Base-by-base conservation (phyloP, 1,139 yeast genomes). In the Suhomyces bokatorum region DNA sequence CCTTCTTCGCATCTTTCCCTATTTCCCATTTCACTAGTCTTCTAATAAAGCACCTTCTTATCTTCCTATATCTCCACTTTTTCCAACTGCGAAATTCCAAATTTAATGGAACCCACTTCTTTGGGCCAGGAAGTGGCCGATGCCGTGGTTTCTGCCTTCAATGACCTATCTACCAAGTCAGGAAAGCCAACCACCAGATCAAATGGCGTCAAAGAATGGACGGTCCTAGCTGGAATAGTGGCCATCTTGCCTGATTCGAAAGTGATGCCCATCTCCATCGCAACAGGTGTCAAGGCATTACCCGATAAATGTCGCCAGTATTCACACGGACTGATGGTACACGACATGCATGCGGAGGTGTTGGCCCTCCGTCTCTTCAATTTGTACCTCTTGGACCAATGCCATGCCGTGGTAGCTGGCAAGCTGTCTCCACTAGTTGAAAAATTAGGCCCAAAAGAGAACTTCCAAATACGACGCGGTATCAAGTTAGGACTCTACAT, bases 281-380 rank as follows among this genome's bases (percentile, higher is more conserved):
- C 95, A 0, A 89, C 97, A 0, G 99, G 99, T 0, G 87, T 89
- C 42, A 93, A 93, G 60, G 78, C 88, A 0, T 57, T 77, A 22
- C 93, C 97, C 0, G 80, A 85, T 53, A 60, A 56, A 7, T 58
- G 56, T 11, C 52, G 72, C 39, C 55, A 57, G 26, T 77, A 60
- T 41, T 73, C 82, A 12, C 46, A 67, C 0, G 97, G 97, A 0
- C 57, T 60, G 15, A 66, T 88, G 9, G 70, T 91, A 0, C 97
- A 91, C 58, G 98, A 91, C 60, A 72, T 82, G 64, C 99, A 91
- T 65, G 97, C 98, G 0, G 99, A 91, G 59, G 77, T 89, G 1
- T 64, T 93, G 16, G 78, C 87, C 0, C 50, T 90, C 0, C 64
- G 98, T 31, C 78, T 82, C 1, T 81, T 91, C 58, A 90, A 90